phyloP scores from a whole-genome alignment of 345 rosid species.

The Corchorus capsularis region DNA sequence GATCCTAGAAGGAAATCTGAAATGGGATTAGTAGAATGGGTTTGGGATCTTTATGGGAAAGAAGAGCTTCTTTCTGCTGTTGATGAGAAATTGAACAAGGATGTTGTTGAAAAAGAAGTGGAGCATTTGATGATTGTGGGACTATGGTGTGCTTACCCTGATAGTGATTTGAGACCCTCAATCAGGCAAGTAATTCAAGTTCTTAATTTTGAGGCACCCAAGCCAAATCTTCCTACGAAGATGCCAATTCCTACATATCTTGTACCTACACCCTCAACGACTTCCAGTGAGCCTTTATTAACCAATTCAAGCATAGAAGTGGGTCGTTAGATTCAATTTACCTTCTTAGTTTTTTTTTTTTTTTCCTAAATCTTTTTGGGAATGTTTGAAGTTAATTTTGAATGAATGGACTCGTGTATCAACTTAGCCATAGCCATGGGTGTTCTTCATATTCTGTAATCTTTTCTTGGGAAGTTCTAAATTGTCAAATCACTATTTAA shows the following conservation, averaged over 20 bases:
- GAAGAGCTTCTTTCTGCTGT: conserved; percentile 25
- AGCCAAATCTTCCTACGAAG: conserved; percentile 45
- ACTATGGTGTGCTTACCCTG: conserved; percentile 67
- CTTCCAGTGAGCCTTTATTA: conserved; percentile 34
- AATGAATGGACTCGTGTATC: no score
- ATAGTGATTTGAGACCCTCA: conserved; percentile 41
- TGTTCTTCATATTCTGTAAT: no score
- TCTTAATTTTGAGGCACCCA: conserved; percentile 39
- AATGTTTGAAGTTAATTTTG: no score
- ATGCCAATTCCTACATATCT: conserved; percentile 47
- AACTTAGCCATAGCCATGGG: no score
- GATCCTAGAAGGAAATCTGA: conserved; percentile 26
- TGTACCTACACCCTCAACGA: conserved; percentile 22
- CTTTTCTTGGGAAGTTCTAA: no score
- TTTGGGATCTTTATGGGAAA: conserved; percentile 48
- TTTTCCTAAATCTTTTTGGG: no score
- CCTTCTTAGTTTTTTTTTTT: not conserved
- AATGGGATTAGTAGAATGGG: conserved; percentile 47
- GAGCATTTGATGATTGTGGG: conserved; percentile 49
- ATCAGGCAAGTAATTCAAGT: conserved; percentile 58
- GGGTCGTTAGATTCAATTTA: not conserved
- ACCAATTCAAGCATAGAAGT: conserved; percentile 34
- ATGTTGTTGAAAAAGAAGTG: conserved; percentile 38
- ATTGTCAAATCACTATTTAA: no score
- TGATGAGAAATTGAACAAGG: conserved; percentile 37